Conservation (phyloP, 179 eudicot species). For the Beta corolliflora region DNA sequence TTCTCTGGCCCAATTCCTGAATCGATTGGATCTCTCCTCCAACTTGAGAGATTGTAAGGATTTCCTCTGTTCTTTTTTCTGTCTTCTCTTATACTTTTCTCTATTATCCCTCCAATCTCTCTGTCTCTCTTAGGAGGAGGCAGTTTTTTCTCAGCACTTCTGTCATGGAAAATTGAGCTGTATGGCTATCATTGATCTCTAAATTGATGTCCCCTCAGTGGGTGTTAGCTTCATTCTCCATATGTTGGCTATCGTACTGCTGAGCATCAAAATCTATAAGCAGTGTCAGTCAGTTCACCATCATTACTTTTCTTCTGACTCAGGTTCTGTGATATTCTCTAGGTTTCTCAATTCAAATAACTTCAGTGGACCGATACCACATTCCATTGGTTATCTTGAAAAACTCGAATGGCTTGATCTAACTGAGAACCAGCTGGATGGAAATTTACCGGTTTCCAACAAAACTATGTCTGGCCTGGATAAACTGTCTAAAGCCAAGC, state of each 20-base stretch:
- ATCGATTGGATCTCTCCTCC: conserved; percentile 55
- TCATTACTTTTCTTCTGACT: not conserved
- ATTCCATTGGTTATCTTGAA: conserved; percentile 54
- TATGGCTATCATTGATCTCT: not conserved
- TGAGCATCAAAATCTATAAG: not conserved
- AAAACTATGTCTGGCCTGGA: conserved; percentile 57
- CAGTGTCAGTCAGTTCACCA: not conserved
- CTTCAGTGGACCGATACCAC: conserved; percentile 68
- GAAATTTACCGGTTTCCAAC: conserved; percentile 59
- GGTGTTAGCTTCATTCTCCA: not conserved
- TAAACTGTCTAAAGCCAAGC: conserved; percentile 45
- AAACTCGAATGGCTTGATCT: conserved; percentile 64
- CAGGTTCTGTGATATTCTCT: conserved; percentile 15
- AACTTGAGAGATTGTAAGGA: conserved; percentile 55
- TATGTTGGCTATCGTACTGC: not conserved
- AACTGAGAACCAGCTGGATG: conserved; percentile 56
- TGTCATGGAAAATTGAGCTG: not conserved
- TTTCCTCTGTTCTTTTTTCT: not conserved
- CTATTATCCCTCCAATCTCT: not conserved
- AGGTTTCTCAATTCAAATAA: conserved; percentile 63
- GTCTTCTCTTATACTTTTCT: not conserved
- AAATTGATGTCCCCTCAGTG: not conserved
- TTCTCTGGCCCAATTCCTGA: conserved; percentile 66
- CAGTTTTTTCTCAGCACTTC: not conserved
- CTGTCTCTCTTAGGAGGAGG: not conserved